Conservation (phyloP, 805 yeast genomes). For the Tetrapisispora fleetii region DNA sequence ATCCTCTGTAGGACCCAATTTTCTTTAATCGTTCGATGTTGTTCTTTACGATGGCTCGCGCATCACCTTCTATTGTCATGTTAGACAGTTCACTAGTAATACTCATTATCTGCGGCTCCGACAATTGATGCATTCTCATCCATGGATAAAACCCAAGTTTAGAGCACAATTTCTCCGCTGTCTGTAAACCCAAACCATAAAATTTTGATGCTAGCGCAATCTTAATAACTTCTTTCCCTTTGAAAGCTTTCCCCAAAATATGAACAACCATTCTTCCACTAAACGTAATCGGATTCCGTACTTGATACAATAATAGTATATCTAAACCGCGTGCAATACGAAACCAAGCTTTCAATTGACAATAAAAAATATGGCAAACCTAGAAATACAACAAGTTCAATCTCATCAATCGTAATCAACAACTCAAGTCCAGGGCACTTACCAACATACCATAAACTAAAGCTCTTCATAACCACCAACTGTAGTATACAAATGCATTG, state of each 20-base stretch:
- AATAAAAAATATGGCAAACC: no score
- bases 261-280: slow-evolving; percentile 38
- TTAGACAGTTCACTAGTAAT: slow-evolving; percentile 80
- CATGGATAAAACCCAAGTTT: slow-evolving; percentile 84
- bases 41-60: slow-evolving; percentile 60
- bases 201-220: slow-evolving; percentile 71
- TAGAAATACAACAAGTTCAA: no score
- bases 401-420: no score
- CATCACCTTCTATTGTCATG: slow-evolving; percentile 72
- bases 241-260: slow-evolving; percentile 42
- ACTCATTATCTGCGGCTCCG: slow-evolving; percentile 78
- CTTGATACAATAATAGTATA: no score
- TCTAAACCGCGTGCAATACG: no score
- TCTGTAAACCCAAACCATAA: slow-evolving; percentile 73
- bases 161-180: slow-evolving; percentile 72
- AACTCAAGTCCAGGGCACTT: no score
- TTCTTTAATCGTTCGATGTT: slow-evolving; percentile 71
- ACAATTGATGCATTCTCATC: slow-evolving; percentile 88
- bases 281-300: no score
- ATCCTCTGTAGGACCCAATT: slow-evolving; percentile 80
- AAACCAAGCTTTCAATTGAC: no score
- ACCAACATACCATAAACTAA: no score
- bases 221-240: slow-evolving; percentile 31
- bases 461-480: no score
- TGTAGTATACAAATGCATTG: no score